These are phyloP conservation scores for Camelina sativa DNA, from an alignment of 345 rosid species.

Conservation along the genomic window DNA sequence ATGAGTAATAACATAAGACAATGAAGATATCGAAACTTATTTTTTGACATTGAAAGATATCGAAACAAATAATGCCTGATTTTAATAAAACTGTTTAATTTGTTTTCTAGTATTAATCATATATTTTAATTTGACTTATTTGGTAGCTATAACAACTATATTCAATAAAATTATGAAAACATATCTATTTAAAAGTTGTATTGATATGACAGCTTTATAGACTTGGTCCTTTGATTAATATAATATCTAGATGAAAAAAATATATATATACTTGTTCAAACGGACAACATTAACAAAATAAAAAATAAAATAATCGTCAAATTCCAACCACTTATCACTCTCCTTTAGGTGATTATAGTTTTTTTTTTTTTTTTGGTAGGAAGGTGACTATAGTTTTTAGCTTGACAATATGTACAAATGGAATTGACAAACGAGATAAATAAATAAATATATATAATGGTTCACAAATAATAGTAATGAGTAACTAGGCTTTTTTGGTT, in stretches of 20 bases:
- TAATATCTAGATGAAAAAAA: no score
- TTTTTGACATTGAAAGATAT: background rate
- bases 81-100: background rate
- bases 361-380: no score
- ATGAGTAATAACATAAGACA: no score
- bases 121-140: background rate
- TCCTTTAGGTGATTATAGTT: background rate
- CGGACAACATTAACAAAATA: background rate
- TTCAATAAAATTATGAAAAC: conserved; percentile 4
- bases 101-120: background rate
- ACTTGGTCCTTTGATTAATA: conserved; percentile 21
- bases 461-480: background rate
- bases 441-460: background rate
- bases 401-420: background rate
- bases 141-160: conserved; percentile 21
- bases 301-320: background rate
- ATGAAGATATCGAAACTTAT: no score
- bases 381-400: no score
- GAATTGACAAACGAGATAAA: background rate
- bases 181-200: conserved; percentile 40
- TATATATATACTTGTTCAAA: conserved; percentile 23
- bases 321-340: conserved; percentile 3
- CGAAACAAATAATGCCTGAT: conserved; percentile 31
- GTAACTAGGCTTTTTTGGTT: conserved; percentile 13
- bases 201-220: conserved; percentile 34